Base-by-base conservation (phyloP, 371 early-diverging fungal genomes). In the Mucor sp. region DNA sequence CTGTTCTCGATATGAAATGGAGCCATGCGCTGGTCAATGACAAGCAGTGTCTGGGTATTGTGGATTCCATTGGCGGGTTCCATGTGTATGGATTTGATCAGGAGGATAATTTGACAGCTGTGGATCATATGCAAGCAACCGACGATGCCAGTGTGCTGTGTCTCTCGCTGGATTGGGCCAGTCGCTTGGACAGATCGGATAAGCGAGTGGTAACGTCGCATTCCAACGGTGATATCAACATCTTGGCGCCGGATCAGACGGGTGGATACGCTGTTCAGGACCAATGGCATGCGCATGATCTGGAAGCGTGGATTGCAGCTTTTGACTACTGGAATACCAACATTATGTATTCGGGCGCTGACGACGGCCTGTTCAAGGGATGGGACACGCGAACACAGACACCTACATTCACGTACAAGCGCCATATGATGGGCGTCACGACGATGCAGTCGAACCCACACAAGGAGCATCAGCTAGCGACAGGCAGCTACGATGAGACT, bases 81-180 rank as follows among this genome's bases (percentile, higher is more conserved):
- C 69, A 69, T 19, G 58, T 88, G 19, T 89, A 85, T 64, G 77
- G 80, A 12, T 65, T 84, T 60, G 68, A 73, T n/a, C 59, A 67
- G n/a, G 59, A 68, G 0, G 76, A 74, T 62, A n/a, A 69, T 53
- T 28, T 84, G 70, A 66, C 82, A 77, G 63, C 44, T 23, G 35
- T 75, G 48, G 58, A 80, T 65, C 57, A 74, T 58, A 15, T 72
- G 23, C 78, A 79, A 66, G 76, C 76, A n/a, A 75, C 76, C 6
- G 74, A 76, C 21, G 81, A 85, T 28, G 70, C 83, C 1, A 79
- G 76, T 23, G 76, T 84, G 4, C 81, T 97, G 37, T 93, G 91
- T 57, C 84, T 96, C 21, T 96, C 97, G 0, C 66, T 96, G n/a
- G 97, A 97, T 69, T 96, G 96, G 96, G 88, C 93, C 0, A 90